Percentiles rank a stretch among this genome's conserved stretches.
Evolutionary conservation across 306 rosid species (phyloP).

Genomic region (Sesbania bispinosa): DNA sequence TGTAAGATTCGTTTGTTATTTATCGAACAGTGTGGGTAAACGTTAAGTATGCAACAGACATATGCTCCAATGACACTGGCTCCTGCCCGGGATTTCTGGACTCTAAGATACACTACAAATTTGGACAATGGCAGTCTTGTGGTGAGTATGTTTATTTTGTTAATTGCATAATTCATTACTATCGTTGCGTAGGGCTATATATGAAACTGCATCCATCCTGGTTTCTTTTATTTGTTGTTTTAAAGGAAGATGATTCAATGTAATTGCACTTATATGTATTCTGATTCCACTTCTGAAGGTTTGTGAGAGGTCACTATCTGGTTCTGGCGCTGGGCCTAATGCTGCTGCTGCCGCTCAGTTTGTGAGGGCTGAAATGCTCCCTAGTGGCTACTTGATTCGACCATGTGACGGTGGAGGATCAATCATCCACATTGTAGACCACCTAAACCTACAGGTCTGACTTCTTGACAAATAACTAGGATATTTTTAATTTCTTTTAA

Average conservation of each 20-base stretch:
- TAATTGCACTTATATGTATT: background rate
- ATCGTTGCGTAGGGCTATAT: background rate
- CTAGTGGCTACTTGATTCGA: slow-evolving; percentile 93
- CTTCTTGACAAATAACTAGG: background rate
- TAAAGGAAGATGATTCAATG: background rate
- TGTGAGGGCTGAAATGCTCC: slow-evolving; percentile 84
- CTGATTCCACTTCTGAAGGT: slow-evolving; percentile 46
- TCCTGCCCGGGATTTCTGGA: slow-evolving; percentile 99
- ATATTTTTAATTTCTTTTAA: background rate
- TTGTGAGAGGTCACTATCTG: slow-evolving; percentile 96
- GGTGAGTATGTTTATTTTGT: slow-evolving; percentile 54
- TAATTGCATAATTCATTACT: too few species aligned
- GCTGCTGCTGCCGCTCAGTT: slow-evolving; percentile 74
- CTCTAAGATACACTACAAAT: slow-evolving; percentile 83
- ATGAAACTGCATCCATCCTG: background rate
- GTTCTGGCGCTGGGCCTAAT: slow-evolving; percentile 87
- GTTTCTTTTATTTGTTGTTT: background rate
- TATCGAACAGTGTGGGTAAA: background rate
- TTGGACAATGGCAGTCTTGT: slow-evolving; percentile 93
- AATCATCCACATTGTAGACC: slow-evolving; percentile 94
- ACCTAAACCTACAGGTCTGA: slow-evolving; percentile 89
- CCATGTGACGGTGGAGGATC: slow-evolving; percentile 99
- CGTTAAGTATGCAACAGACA: slow-evolving; percentile 44
- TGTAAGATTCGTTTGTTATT: background rate
- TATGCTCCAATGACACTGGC: slow-evolving; percentile 95